Percentiles rank a stretch among this genome's conserved stretches.
Evolutionary conservation across 2,329 filamentous ascomycete genomes (phyloP).

Genomic region (Alternaria brassicae): DNA sequence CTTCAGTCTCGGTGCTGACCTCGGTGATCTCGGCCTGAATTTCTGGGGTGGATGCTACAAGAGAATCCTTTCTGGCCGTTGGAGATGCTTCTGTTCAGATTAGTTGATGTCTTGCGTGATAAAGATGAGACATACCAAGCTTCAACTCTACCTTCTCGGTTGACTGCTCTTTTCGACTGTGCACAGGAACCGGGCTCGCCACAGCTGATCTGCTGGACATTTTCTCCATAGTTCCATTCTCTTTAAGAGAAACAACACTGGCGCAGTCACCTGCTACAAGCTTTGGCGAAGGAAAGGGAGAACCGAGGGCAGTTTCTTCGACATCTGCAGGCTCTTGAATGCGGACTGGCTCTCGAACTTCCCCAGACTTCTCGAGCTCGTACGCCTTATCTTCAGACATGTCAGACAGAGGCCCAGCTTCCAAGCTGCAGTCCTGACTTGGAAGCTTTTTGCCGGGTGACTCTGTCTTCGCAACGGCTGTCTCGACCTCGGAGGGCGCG

Average conservation of each 20-base stretch:
- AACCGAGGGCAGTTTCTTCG: not conserved
- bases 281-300: not conserved
- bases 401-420: not conserved
- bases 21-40: not conserved
- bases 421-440: not conserved
- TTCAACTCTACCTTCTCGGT: not conserved
- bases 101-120: not conserved
- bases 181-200: not conserved
- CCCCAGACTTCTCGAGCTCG: not conserved
- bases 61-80: not conserved
- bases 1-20: not conserved
- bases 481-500: too few species aligned
- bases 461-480: accelerated
- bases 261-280: not conserved
- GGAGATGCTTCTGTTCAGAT: not conserved
- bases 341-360: not conserved
- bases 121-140: not conserved
- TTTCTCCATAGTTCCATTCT: not conserved
- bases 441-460: too few species aligned
- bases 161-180: not conserved
- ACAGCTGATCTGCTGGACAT: accelerated
- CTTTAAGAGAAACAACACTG: not conserved
- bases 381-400: too few species aligned
- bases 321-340: not conserved
- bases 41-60: not conserved